These are phyloP conservation scores for Cladophialophora immunda DNA, from an alignment of 2,329 filamentous ascomycete genomes.

Conservation along the genomic window DNA sequence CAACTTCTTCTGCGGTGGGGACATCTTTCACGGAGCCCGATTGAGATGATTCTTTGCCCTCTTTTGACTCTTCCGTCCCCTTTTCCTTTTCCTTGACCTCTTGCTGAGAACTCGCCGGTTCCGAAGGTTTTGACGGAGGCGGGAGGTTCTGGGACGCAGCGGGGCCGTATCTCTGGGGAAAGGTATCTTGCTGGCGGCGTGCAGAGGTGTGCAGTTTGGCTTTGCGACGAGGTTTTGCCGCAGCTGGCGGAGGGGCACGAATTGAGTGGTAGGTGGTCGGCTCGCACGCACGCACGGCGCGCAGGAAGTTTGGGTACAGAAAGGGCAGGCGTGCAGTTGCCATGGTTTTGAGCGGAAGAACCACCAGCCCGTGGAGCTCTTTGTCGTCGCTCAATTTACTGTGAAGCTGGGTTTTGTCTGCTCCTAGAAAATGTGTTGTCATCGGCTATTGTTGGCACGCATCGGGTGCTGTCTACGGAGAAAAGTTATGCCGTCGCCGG, in stretches of 20 bases:
- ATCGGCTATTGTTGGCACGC: slow-evolving; percentile 18
- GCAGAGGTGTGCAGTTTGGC: slow-evolving; percentile 50
- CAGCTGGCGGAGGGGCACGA: slow-evolving; percentile 45
- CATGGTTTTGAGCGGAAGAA: slow-evolving; percentile 54
- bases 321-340: slow-evolving; percentile 70
- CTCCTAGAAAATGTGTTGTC: slow-evolving; percentile 2
- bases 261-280: slow-evolving; percentile 54
- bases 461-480: not conserved
- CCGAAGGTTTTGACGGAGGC: slow-evolving; percentile 47
- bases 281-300: slow-evolving; percentile 61
- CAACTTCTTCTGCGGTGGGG: slow-evolving; percentile 27
- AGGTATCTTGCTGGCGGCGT: slow-evolving; percentile 49
- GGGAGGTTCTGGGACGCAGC: slow-evolving; percentile 53
- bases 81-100: slow-evolving; percentile 24
- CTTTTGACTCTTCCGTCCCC: slow-evolving; percentile 23
- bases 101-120: slow-evolving; percentile 26
- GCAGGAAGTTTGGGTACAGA: slow-evolving; percentile 73
- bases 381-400: not conserved
- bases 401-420: not conserved
- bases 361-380: not conserved
- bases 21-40: slow-evolving; percentile 17
- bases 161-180: slow-evolving; percentile 57
- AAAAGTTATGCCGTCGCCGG: not conserved
- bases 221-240: slow-evolving; percentile 42
- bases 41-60: slow-evolving; percentile 5